Conservation (phyloP, 352 stramenopile species). For the Phytophthora brassicae region DNA sequence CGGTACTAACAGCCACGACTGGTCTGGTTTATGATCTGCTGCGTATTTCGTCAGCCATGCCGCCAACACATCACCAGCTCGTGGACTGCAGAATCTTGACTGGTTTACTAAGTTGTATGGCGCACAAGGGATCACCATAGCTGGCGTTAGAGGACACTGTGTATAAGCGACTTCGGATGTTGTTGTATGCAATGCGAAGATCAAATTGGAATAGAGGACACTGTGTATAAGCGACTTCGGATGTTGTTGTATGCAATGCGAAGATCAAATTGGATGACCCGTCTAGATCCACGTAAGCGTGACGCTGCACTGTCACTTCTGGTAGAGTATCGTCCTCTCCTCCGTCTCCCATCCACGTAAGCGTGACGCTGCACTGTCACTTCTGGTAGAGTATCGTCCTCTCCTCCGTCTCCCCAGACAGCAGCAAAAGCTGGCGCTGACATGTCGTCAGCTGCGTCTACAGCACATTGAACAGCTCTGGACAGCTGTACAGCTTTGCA, state of each 20-base stretch:
- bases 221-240: slow-evolving; percentile 50
- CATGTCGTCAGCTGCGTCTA: slow-evolving; percentile 39
- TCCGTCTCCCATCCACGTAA: slow-evolving; percentile 36
- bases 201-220: slow-evolving; percentile 55
- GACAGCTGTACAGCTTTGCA: slow-evolving; percentile 52
- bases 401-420: slow-evolving; percentile 65
- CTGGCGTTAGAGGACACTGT: slow-evolving; percentile 48
- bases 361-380: slow-evolving; percentile 57
- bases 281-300: no score
- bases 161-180: slow-evolving; percentile 45
- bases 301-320: no score
- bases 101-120: slow-evolving; percentile 42
- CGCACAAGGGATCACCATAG: slow-evolving; percentile 64
- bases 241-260: slow-evolving; percentile 47
- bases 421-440: slow-evolving; percentile 39
- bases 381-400: slow-evolving; percentile 48
- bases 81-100: slow-evolving; percentile 42
- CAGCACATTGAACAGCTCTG: slow-evolving; percentile 52
- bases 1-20: slow-evolving; percentile 63
- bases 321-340: slow-evolving; percentile 10
- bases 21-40: slow-evolving; percentile 47
- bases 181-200: slow-evolving; percentile 60
- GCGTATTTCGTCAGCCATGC: slow-evolving; percentile 62
- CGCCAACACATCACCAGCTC: slow-evolving; percentile 35
- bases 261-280: slow-evolving; percentile 67